Conservation (phyloP, 2,329 filamentous ascomycete species). For the Dactylellina cionopaga region DNA sequence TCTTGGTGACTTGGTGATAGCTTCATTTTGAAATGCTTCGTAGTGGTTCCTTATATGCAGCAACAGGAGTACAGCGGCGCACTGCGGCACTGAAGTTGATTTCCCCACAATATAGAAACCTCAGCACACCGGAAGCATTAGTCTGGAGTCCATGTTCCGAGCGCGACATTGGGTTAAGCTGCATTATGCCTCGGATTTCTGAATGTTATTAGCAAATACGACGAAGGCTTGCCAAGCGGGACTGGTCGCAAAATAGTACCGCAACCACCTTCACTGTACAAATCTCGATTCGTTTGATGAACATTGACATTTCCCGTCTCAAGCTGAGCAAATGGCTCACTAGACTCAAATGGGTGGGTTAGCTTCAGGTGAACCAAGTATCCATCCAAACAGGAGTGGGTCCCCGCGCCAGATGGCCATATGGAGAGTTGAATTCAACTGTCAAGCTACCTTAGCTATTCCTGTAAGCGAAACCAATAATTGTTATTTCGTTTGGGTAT, state of each 20-base stretch:
- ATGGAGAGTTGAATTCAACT: slow-evolving; percentile 11
- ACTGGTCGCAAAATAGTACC: neutral
- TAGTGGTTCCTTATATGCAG: slow-evolving; percentile 28
- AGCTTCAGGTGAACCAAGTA: slow-evolving; percentile 27
- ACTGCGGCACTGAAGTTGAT: too few species aligned
- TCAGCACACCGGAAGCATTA: too few species aligned
- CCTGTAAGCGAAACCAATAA: slow-evolving; percentile 48
- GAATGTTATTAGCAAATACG: too few species aligned
- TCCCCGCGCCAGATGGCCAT: slow-evolving; percentile 13
- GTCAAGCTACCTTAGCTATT: slow-evolving; percentile 21
- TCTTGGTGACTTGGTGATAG: slow-evolving; percentile 19
- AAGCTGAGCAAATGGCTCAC: slow-evolving; percentile 41
- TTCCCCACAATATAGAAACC: too few species aligned
- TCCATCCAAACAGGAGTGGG: slow-evolving; percentile 17
- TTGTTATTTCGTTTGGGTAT: slow-evolving; percentile 1
- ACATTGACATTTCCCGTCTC: slow-evolving; percentile 28
- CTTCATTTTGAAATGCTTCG: slow-evolving; percentile 20
- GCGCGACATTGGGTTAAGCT: too few species aligned
- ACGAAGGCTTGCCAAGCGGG: neutral
- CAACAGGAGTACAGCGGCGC: slow-evolving; percentile 2
- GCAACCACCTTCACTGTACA: slow-evolving; percentile 14
- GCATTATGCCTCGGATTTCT: too few species aligned
- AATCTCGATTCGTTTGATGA: slow-evolving; percentile 1
- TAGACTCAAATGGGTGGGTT: slow-evolving; percentile 28
- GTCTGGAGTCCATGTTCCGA: too few species aligned